Evolutionary conservation across 495 filamentous ascomycete species (phyloP).

Genomic region (Penicillium crystallinum): DNA sequence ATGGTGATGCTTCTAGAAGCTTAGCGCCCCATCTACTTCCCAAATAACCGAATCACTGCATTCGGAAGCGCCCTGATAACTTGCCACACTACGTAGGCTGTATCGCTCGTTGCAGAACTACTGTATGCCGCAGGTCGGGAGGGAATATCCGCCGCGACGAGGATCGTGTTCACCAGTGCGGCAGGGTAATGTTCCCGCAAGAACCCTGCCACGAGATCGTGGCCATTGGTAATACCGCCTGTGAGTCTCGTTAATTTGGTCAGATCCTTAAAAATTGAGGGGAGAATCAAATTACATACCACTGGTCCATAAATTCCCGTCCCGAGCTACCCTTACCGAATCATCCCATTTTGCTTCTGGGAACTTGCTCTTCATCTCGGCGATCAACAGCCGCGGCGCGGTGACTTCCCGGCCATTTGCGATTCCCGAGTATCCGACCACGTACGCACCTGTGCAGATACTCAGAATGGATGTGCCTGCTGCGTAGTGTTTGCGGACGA

Average conservation of each 20-base stretch:
- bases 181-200: slow-evolving; percentile 43
- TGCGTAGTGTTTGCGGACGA: slow-evolving; percentile 39
- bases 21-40: background rate
- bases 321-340: slow-evolving; percentile 43
- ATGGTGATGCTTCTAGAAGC: background rate
- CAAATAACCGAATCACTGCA: slow-evolving; percentile 4
- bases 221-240: slow-evolving; percentile 60
- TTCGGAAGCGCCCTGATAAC: slow-evolving; percentile 14
- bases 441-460: slow-evolving; percentile 50
- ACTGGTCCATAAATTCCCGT: slow-evolving; percentile 58
- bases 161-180: slow-evolving; percentile 42
- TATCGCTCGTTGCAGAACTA: slow-evolving; percentile 6
- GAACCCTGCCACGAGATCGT: slow-evolving; percentile 56
- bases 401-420: slow-evolving; percentile 43
- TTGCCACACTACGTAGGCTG: slow-evolving; percentile 12
- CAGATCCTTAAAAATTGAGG: background rate
- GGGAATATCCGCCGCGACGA: slow-evolving; percentile 47
- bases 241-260: background rate
- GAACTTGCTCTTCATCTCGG: slow-evolving; percentile 36
- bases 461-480: slow-evolving; percentile 43
- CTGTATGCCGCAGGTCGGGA: slow-evolving; percentile 42
- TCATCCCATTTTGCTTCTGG: slow-evolving; percentile 43
- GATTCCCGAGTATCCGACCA: slow-evolving; percentile 47
- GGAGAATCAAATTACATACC: slow-evolving; percentile 38
- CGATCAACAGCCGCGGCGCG: slow-evolving; percentile 48